phyloP scores from a whole-genome alignment of 768 basidiomycete genomes.

The Lentinula guzmanii region DNA sequence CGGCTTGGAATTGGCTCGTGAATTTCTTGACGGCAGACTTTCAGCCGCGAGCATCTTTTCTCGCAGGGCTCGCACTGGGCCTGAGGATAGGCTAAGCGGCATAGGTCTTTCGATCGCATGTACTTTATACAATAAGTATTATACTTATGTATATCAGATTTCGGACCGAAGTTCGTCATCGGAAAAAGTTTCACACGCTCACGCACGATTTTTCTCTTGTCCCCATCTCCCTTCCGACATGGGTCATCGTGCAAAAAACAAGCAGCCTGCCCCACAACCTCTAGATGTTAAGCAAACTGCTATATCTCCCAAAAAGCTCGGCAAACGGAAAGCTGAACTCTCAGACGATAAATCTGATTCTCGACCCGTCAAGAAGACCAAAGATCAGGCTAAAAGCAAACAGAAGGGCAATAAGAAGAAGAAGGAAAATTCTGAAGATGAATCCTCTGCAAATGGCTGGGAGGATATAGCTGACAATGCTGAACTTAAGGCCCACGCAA shows the following conservation, averaged over 20 bases:
- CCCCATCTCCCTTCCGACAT: constrained; percentile 29
- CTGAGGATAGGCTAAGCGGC: constrained; percentile 64
- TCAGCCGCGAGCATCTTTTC: constrained; percentile 83
- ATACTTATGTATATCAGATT: no score
- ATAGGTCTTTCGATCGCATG: neutral
- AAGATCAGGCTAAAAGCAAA: constrained; percentile 26
- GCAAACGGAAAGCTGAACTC: constrained; percentile 66
- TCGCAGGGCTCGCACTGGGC: constrained; percentile 79
- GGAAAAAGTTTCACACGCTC: neutral
- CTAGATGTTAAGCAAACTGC: constrained; percentile 32
- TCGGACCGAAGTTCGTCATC: neutral
- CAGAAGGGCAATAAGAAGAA: constrained; percentile 26
- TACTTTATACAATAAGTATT: no score
- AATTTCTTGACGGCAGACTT: constrained; percentile 91
- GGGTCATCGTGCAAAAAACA: constrained; percentile 84
- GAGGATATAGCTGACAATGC: constrained; percentile 52
- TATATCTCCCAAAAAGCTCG: constrained; percentile 47
- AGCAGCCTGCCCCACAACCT: constrained; percentile 68
- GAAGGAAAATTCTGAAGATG: constrained; percentile 16
- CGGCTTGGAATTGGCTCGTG: constrained; percentile 61
- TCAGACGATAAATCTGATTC: constrained; percentile 23
- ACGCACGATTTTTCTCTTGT: constrained; percentile 16
- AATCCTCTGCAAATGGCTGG: constrained; percentile 47
- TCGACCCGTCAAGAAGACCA: constrained; percentile 42
- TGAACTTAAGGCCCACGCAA: constrained; percentile 35